Evolutionary conservation across 78 protist species (phyloP).

Genomic region (Guillardia theta): DNA sequence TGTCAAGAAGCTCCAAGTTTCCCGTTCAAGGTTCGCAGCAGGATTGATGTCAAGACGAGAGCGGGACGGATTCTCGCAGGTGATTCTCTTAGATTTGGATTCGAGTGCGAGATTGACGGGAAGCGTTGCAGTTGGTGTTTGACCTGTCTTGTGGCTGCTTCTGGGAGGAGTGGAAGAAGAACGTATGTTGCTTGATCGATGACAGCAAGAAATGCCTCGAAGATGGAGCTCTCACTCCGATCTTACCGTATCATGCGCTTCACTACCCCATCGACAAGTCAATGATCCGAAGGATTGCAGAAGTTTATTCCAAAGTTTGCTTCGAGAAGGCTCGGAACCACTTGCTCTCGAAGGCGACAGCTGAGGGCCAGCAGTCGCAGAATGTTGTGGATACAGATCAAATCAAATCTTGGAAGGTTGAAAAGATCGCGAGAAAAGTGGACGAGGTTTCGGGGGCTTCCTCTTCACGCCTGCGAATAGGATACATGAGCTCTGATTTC

Average conservation of each 20-base stretch:
- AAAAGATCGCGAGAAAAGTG: too few relatives aligned
- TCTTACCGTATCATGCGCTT: background rate
- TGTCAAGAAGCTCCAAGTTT: background rate
- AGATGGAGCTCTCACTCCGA: background rate
- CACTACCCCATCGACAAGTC: background rate
- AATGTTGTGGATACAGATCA: too few relatives aligned
- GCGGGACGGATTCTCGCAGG: background rate
- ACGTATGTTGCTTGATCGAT: background rate
- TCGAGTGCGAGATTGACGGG: background rate
- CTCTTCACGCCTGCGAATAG: background rate
- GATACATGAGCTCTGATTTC: slow-evolving; percentile 3
- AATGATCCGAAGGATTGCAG: background rate
- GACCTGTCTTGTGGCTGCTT: background rate
- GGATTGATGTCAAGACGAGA: background rate
- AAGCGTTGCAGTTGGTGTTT: background rate
- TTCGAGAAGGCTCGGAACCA: too few relatives aligned
- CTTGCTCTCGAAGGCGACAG: too few relatives aligned
- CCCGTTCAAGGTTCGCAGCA: background rate
- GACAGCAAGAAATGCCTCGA: background rate
- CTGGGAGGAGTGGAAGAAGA: background rate
- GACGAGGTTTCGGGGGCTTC: too few relatives aligned
- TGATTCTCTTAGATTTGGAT: background rate
- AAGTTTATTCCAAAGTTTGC: background rate
- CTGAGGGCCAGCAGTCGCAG: too few relatives aligned
- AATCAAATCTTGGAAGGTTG: too few relatives aligned